phyloP scores from a whole-genome alignment of 2,329 filamentous ascomycete species.

The Hypoxylon sp. region DNA sequence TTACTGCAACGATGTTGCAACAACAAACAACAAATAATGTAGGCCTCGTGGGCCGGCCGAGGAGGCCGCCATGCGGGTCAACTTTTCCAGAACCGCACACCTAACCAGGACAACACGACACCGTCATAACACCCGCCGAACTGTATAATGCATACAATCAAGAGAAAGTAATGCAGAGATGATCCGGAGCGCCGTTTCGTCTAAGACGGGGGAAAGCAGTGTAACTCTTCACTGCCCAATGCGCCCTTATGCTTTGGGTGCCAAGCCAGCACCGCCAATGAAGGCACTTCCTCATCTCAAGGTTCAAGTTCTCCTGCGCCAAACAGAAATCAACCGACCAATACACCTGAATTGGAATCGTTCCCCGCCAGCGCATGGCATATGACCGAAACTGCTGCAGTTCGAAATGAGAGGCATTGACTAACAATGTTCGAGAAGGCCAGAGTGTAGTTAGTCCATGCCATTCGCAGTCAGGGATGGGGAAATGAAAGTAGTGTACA shows the following conservation, averaged over 20 bases:
- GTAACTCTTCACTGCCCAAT: constrained; percentile 46
- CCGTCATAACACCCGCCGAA: constrained; percentile 39
- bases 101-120: constrained; percentile 36
- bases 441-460: constrained; percentile 25
- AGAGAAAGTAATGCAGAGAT: constrained; percentile 42
- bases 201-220: constrained; percentile 43
- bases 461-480: constrained; percentile 32
- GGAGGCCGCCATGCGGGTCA: constrained; percentile 35
- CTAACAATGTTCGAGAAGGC: constrained; percentile 30
- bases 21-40: constrained; percentile 35
- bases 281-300: constrained; percentile 38
- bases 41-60: constrained; percentile 36
- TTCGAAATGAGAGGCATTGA: constrained; percentile 29
- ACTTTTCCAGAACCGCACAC: constrained; percentile 41
- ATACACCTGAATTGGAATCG: constrained; percentile 33
- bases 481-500: constrained; percentile 40
- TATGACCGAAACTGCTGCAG: constrained; percentile 22
- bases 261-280: constrained; percentile 44
- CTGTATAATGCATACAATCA: constrained; percentile 43
- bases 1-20: constrained; percentile 41
- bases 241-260: constrained; percentile 41
- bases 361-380: constrained; percentile 27
- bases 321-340: constrained; percentile 39
- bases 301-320: constrained; percentile 40
- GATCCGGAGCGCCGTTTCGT: constrained; percentile 45